Evolutionary conservation across 1,284 basidiomycete genomes (phyloP), one percentile per base, ranked within the genome.

Genomic region (Cryptococcus deneoformans): DNA sequence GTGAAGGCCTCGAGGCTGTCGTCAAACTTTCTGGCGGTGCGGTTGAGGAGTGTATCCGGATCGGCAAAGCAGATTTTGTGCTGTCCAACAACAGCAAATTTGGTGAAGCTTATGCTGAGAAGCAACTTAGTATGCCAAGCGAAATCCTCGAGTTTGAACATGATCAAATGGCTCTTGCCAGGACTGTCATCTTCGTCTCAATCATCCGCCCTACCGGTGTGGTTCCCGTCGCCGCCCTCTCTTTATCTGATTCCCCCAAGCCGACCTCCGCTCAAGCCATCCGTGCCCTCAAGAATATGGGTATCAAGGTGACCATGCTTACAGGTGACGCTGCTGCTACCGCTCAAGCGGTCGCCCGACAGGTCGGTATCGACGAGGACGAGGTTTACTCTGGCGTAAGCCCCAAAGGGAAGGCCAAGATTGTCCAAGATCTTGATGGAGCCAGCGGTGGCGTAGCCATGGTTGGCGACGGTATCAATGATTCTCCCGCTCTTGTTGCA

Each of bases 401-500:
- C 68, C 93, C 93, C 1, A 89, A 92, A 69, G 93, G 93, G 46
- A 97, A 97, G 75, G 91, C 91, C 0, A 82, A 86, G 16, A 84
- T 90, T 56, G 82, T 97, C 16, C 80, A 84, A 3, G 89, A 92
- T 69, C 77, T 96, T 43, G 46, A 49, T 5, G 88, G 91, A 76
- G 82, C 85, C 68, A 81, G 80, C 2, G 85, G 83, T 29, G 87
- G 86, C 39, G 87, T 95, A 24, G 93, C 91, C 1, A 95, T 96
- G 92, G 93, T 99, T 50, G 96, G 96, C 20, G 96, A 99, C 75
- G 96, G 96, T 16, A 96, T 99, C 80, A 99, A 99, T 76, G 96
- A 99, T 75, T 95, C 93, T 0, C 95, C 94, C 0, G 96, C 95
- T 1, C 86, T 99, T 1, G 94, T 95, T 14, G 90, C 90, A 2